A percentile compares a stretch with the other conserved stretches of the same genome.
phyloP scores from a whole-genome alignment of 1,139 yeast genomes.

The Sugiyamaella paludigena region DNA sequence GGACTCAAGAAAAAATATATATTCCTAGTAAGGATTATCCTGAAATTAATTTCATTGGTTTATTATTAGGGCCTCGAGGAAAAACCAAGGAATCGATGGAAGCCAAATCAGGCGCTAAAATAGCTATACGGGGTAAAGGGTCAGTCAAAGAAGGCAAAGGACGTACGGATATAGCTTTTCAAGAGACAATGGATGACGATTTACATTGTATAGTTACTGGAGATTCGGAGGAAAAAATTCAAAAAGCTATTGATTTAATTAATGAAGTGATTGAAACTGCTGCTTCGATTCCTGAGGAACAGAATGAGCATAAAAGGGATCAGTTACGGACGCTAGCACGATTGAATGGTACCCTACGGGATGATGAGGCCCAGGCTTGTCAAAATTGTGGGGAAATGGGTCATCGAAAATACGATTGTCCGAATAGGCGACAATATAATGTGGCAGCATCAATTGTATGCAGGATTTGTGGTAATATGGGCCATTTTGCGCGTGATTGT shows the following conservation, averaged over 20 bases:
- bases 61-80: conserved; percentile 93
- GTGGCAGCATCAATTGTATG: conserved; percentile 64
- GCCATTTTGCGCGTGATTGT: conserved; percentile 91
- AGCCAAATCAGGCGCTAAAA: conserved; percentile 77
- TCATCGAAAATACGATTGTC: conserved; percentile 61
- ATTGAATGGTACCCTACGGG: conserved; percentile 89
- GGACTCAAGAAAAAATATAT: conserved; percentile 75
- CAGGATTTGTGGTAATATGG: conserved; percentile 72
- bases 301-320: conserved; percentile 84
- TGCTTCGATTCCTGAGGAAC: conserved; percentile 86
- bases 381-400: conserved; percentile 58
- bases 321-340: conserved; percentile 91
- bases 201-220: conserved; percentile 86
- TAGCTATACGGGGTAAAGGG: conserved; percentile 90
- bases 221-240: conserved; percentile 74
- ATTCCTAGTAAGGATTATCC: conserved; percentile 89
- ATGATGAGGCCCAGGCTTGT: conserved; percentile 70
- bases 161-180: conserved; percentile 44
- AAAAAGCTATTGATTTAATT: conserved; percentile 71
- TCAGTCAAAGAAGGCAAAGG: conserved; percentile 90
- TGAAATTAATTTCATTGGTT: conserved; percentile 88
- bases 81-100: conserved; percentile 80
- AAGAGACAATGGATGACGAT: conserved; percentile 66
- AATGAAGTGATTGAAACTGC: conserved; percentile 76
- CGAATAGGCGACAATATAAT: conserved; percentile 52